These are phyloP conservation scores for Tetradesmus obliquus DNA, from an alignment of 139 green algal genomes.

Conservation along the genomic window DNA sequence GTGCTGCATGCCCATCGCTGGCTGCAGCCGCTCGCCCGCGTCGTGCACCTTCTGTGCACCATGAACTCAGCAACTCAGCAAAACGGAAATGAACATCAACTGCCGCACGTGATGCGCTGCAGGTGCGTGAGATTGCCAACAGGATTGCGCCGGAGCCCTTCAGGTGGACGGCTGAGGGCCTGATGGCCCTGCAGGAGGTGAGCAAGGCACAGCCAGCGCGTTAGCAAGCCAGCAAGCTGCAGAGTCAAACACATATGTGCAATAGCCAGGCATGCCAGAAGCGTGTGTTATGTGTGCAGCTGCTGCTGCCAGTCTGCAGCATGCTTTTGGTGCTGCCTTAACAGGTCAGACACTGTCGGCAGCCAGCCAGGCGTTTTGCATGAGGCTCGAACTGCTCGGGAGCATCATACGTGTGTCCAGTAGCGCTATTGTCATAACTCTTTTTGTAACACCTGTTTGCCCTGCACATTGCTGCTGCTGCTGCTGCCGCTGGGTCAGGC, in stretches of 20 bases:
- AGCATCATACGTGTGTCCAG: no score
- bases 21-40: no score
- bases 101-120: not conserved
- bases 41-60: not conserved
- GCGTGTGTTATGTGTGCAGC: not conserved
- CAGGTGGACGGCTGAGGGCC: slow-evolving; percentile 92
- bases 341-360: no score
- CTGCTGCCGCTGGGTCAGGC: slow-evolving; percentile 57
- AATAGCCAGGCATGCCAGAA: not conserved
- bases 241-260: not conserved
- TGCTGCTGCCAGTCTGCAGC: not conserved
- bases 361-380: no score
- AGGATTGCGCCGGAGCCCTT: slow-evolving; percentile 93
- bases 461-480: not conserved
- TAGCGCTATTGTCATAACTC: no score
- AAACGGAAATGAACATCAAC: not conserved
- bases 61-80: not conserved
- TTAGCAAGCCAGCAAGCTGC: not conserved
- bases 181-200: slow-evolving; percentile 95
- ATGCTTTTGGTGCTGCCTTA: no score
- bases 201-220: not conserved
- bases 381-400: no score
- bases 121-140: slow-evolving; percentile 94
- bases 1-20: no score
- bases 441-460: no score